Conservation (phyloP, 352 stramenopile species). For the Globisporangium rhizosaccharum region DNA sequence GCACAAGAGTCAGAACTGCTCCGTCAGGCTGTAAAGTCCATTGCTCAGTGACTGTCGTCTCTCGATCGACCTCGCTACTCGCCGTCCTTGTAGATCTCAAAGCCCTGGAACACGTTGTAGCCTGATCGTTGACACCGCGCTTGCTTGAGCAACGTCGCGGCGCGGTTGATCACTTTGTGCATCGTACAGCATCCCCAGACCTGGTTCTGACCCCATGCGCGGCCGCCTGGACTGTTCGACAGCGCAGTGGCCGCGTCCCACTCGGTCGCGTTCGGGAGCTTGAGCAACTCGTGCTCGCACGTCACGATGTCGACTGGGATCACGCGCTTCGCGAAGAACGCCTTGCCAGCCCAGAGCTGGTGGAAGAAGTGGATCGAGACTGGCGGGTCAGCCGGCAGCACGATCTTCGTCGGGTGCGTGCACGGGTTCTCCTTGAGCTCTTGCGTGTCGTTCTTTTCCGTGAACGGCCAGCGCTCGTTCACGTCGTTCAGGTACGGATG, state of each 20-base stretch:
- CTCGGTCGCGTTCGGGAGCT: neutral
- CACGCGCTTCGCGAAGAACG: conserved; percentile 41
- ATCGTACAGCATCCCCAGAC: no score
- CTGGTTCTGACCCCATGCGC: no score
- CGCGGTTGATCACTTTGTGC: no score
- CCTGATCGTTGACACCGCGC: no score
- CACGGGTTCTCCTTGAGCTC: conserved; percentile 28
- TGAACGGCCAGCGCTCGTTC: conserved; percentile 43
- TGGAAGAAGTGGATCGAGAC: conserved; percentile 52
- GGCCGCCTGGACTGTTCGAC: no score
- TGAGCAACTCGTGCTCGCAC: conserved; percentile 6
- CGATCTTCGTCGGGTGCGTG: conserved; percentile 19
- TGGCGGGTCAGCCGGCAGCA: conserved; percentile 32
- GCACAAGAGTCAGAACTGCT: no score
- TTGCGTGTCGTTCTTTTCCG: conserved; percentile 5
- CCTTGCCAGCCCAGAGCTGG: conserved; percentile 27
- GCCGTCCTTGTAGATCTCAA: neutral
- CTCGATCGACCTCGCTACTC: neutral
- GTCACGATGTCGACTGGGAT: conserved; percentile 12
- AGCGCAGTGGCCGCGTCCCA: neutral
- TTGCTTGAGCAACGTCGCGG: no score
- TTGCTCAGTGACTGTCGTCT: no score
- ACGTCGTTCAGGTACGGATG: conserved; percentile 26
- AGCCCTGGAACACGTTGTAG: neutral
- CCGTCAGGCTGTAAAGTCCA: no score